Evolutionary conservation across 306 rosid genomes (phyloP), one percentile per base, ranked within the genome.

Genomic region (Begonia masoniana): DNA sequence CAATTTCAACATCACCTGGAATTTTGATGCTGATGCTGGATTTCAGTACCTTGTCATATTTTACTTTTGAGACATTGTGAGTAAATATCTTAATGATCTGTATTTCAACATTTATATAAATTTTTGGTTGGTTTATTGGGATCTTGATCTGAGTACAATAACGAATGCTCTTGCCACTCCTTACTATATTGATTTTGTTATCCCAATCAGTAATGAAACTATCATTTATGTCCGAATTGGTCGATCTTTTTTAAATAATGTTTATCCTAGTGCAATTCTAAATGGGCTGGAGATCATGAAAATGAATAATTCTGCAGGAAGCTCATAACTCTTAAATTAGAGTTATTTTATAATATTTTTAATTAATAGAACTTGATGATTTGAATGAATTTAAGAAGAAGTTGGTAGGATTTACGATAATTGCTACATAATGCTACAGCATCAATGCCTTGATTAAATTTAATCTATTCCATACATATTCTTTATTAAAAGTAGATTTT

Each of bases 251-350:
- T 0, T 71, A 41, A 43, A 57, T 13, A 58, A 42, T 50, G 55
- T 1, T 45, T 71, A 67, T 57, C 95, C 97, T 17, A 78, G 78
- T 62, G 97, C 87, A 51, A 89, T 89, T 60, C 68, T 89, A 51
- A 89, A 89, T 78, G 97, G 97, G 42, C 75, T 89, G 54, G 97
- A 89, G 81, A 76, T 89, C 60, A 73, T 89, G 94, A 89, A 89
- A 77, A 71, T 89, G 77, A 85, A 72, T 76, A 81, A 82, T 54
- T 70, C 97, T 50, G 57, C n/a, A 59, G 81, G 87, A 52, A 78
- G 89, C n/a, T n/a, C n/a, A n/a, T n/a, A n/a, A n/a, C n/a, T n/a
- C n/a, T n/a, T n/a, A n/a, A n/a, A n/a, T n/a, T n/a, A n/a, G n/a
- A n/a, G n/a, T n/a, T n/a, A n/a, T n/a, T n/a, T n/a, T n/a, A n/a